Conservation (phyloP, 1,284 basidiomycete species). For the Polyporus tsugae region DNA sequence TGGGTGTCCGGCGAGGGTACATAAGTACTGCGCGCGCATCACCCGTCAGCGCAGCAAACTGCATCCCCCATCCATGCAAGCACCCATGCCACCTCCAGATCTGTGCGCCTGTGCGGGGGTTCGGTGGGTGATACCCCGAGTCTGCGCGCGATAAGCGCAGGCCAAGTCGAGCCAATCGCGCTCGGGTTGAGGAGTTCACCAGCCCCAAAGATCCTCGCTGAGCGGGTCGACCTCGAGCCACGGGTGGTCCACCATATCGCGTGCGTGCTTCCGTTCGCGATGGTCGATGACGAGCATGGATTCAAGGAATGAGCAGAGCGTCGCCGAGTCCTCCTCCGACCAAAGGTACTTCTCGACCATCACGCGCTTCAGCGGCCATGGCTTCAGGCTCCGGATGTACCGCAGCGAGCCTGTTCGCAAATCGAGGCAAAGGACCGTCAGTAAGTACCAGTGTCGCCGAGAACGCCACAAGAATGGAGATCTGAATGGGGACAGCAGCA, state of each 20-base stretch:
- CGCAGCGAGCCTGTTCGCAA: slow-evolving; percentile 59
- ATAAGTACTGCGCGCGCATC: slow-evolving; percentile 16
- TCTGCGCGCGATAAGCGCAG: slow-evolving; percentile 1
- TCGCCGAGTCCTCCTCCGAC: slow-evolving; percentile 61
- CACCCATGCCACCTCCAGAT: neutral
- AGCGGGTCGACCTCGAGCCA: slow-evolving; percentile 69
- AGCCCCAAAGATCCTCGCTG: slow-evolving; percentile 35
- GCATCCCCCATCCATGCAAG: neutral
- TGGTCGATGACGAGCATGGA: slow-evolving; percentile 85
- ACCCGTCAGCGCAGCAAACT: neutral
- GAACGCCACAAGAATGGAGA: slow-evolving; percentile 26
- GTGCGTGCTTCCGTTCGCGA: slow-evolving; percentile 72
- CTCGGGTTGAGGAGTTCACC: slow-evolving; percentile 25
- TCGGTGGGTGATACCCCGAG: neutral
- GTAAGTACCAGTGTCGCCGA: slow-evolving; percentile 11
- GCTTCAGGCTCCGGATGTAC: slow-evolving; percentile 82
- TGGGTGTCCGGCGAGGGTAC: neutral
- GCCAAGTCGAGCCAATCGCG: neutral
- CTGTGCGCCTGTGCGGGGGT: neutral
- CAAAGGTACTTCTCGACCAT: slow-evolving; percentile 88
- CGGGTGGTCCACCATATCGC: slow-evolving; percentile 74
- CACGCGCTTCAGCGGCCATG: slow-evolving; percentile 85
- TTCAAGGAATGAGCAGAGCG: slow-evolving; percentile 76
- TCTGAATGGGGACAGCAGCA: neutral
- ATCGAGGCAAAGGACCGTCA: slow-evolving; percentile 8